phyloP scores from a whole-genome alignment of 305 asterid species.

The Fraxinus xanthoxyloides region DNA sequence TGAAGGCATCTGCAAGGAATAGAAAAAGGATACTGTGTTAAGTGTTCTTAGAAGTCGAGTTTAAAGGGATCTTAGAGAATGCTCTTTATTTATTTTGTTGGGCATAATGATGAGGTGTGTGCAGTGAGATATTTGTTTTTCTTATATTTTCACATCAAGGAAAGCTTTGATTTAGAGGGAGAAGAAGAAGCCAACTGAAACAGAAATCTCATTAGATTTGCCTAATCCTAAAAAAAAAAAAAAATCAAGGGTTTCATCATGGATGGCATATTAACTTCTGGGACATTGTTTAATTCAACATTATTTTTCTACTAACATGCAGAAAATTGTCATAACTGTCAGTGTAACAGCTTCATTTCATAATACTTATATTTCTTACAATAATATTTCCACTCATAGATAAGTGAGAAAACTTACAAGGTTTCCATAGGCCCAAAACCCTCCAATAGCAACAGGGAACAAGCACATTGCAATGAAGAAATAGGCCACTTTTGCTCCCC shows the following conservation, averaged over 20 bases:
- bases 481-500: slow-evolving; percentile 89
- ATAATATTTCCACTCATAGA: not conserved
- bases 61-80: not conserved
- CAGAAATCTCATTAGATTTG: not conserved
- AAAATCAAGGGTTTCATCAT: no score
- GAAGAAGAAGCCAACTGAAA: not conserved
- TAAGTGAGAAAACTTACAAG: slow-evolving; percentile 52
- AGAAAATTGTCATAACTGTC: not conserved
- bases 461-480: slow-evolving; percentile 77
- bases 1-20: slow-evolving; percentile 71
- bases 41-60: not conserved
- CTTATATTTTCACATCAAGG: not conserved
- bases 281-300: no score
- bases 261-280: not conserved
- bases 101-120: not conserved
- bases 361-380: not conserved
- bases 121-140: not conserved
- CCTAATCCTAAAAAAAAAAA: not conserved
- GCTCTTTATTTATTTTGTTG: not conserved
- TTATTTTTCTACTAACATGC: no score
- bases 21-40: not conserved
- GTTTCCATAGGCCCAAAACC: slow-evolving; percentile 97
- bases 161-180: not conserved
- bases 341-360: not conserved
- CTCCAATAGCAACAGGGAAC: slow-evolving; percentile 92